Evolutionary conservation across 768 basidiomycete species (phyloP), one percentile per base, ranked within the genome.

Genomic region (Pleurotus tuber-regium): DNA sequence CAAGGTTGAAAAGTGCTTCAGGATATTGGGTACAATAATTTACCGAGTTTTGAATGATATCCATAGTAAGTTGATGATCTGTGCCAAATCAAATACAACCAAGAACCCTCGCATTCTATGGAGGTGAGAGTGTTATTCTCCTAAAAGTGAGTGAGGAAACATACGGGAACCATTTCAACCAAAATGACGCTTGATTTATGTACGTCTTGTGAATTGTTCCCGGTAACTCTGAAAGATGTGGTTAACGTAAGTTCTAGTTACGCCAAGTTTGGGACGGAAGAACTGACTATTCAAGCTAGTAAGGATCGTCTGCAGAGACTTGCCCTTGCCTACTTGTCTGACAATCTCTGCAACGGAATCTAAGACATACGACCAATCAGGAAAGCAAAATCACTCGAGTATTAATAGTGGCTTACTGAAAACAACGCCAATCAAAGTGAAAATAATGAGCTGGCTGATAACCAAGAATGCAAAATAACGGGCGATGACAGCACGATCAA

Each of bases 41-140:
- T 62, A 90, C 88, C 73, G 82, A 16, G 89, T 93, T 71, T 86
- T 87, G 75, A 95, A 75, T n/a, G 83, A 87, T 35, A 89, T 75
- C 81, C 84, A 89, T 29, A 94, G 59, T 21, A 99, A 76, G 63
- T 97, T 97, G 70, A 98, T 68, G 44, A 98, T 83, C 69, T 99
- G 97, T 4, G 97, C 96, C 28, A 95, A 73, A 63, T 92, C 90
- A 60, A 93, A 92, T 47, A 92, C 71, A 12, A 79, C 80, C 29
- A 93, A 73, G 74, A 92, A 92, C 7, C 90, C 92, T 51, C 89
- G 86, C 28, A 93, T 69, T 4, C 86, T 86, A 57, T 30, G 41
- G 43, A 59, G 19, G 21, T 12, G 16, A 31, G 14, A 39, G 10
- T n/a, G 19, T 26, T 4, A 56, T 18, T 39, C 1, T 5, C 23